A percentile compares a stretch with the other conserved stretches of the same genome.
Conservation (phyloP, 23 red algal genomes). For the Gracilaria domingensis region DNA sequence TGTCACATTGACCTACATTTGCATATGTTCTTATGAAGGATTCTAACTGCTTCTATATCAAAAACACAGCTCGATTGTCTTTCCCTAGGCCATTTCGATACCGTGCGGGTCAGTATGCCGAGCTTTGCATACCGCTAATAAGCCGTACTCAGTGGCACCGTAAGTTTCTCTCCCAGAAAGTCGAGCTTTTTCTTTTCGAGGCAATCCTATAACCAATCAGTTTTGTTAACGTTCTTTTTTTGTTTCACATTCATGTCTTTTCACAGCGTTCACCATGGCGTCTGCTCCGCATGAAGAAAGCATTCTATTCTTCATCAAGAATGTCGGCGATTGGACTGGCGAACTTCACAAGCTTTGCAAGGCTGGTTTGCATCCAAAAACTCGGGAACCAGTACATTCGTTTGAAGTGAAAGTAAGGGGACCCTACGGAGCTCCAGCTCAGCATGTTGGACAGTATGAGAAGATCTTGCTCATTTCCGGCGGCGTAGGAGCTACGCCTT, state of each 20-base stretch:
- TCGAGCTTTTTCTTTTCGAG: too few relatives aligned
- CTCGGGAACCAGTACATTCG: slow-evolving; percentile 12
- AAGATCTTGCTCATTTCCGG: slow-evolving; percentile 68
- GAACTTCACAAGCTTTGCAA: slow-evolving; percentile 42
- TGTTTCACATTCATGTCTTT: background rate
- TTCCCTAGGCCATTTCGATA: slow-evolving; percentile 70
- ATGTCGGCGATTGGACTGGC: slow-evolving; percentile 75
- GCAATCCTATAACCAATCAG: background rate
- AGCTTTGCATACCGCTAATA: slow-evolving; percentile 69
- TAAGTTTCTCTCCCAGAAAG: slow-evolving; percentile 3
- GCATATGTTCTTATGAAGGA: background rate
- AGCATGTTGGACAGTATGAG: slow-evolving; percentile 73
- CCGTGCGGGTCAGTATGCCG: slow-evolving; percentile 75
- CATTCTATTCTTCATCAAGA: slow-evolving; percentile 76
- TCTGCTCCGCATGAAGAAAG: slow-evolving; percentile 68
- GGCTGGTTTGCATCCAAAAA: slow-evolving; percentile 26
- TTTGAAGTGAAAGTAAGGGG: slow-evolving; percentile 74
- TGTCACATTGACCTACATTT: background rate
- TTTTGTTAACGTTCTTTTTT: background rate
- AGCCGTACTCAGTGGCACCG: slow-evolving; percentile 76
- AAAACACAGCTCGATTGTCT: slow-evolving; percentile 40
- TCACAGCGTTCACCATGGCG: slow-evolving; percentile 73
- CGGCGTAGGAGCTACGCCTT: slow-evolving; percentile 75
- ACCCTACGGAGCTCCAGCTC: slow-evolving; percentile 77
- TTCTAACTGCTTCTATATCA: background rate